These are phyloP conservation scores for Plasmodium gallinaceum DNA, from an alignment of 169 alveolate genomes.

Conservation along the genomic window DNA sequence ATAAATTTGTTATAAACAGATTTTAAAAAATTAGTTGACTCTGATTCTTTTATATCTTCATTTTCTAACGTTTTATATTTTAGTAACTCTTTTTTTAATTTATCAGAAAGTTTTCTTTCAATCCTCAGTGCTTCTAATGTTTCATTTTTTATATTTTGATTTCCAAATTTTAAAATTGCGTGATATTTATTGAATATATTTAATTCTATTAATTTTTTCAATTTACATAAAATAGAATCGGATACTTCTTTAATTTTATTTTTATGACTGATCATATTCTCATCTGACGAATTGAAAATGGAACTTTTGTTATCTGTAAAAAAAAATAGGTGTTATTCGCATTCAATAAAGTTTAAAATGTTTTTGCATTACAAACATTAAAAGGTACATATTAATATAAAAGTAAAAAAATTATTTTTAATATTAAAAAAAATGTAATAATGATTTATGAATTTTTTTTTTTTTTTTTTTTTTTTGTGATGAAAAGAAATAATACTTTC, in stretches of 20 bases:
- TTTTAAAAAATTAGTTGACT: slow-evolving; percentile 25
- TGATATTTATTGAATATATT: slow-evolving; percentile 12
- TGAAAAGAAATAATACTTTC: slow-evolving; percentile 33
- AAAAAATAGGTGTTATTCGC: not conserved
- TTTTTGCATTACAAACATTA: no score
- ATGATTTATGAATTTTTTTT: not conserved
- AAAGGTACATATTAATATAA: no score
- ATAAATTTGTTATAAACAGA: slow-evolving; percentile 29
- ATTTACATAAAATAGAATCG: slow-evolving; percentile 28
- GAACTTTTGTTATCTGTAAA: slow-evolving; percentile 28
- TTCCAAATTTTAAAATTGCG: slow-evolving; percentile 41
- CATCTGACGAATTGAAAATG: slow-evolving; percentile 38
- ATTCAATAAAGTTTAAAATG: no score
- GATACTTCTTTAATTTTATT: slow-evolving; percentile 38
- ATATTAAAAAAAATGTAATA: not conserved
- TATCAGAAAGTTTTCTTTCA: slow-evolving; percentile 29
- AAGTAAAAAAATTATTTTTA: not conserved
- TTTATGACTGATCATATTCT: not conserved
- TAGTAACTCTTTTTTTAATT: slow-evolving; percentile 18
- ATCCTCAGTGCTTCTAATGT: slow-evolving; percentile 17
- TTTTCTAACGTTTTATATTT: slow-evolving; percentile 24
- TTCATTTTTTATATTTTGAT: slow-evolving; percentile 23
- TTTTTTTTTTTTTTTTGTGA: not conserved
- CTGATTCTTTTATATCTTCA: slow-evolving; percentile 31
- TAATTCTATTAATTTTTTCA: slow-evolving; percentile 19